These are phyloP conservation scores for Heritiera fomes DNA, from an alignment of 345 rosid species.

Conservation along the genomic window DNA sequence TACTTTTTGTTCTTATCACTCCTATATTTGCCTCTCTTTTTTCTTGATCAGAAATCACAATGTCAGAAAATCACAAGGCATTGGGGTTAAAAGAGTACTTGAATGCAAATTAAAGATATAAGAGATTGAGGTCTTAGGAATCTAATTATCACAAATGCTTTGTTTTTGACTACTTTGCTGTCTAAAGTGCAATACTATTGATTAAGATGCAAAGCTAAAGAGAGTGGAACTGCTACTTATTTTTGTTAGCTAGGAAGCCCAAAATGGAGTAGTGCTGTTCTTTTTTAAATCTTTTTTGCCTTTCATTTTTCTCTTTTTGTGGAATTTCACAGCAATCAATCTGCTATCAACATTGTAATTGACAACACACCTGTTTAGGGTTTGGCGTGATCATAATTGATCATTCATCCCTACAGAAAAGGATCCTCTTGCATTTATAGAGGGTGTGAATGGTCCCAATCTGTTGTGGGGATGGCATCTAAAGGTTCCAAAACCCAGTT, in stretches of 20 bases:
- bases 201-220: constrained; percentile 54
- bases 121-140: constrained; percentile 26
- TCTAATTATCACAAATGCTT: constrained; percentile 26
- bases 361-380: background rate
- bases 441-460: constrained; percentile 32
- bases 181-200: constrained; percentile 43
- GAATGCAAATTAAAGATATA: constrained; percentile 10
- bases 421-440: constrained; percentile 24
- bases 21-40: background rate
- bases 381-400: constrained; percentile 15
- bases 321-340: background rate
- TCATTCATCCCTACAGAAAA: background rate
- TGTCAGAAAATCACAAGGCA: background rate
- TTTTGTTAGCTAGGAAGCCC: constrained; percentile 9
- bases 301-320: background rate
- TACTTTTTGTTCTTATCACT: constrained; percentile 22
- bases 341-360: background rate
- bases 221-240: background rate
- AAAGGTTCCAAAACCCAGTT: background rate
- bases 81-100: constrained; percentile 1
- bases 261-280: constrained; percentile 8
- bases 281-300: background rate
- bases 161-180: constrained; percentile 39
- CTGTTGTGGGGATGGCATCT: constrained; percentile 10
- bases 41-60: background rate